These are phyloP conservation scores for Botrytis porri DNA, from an alignment of 2,329 filamentous ascomycete species.

Conservation along the genomic window DNA sequence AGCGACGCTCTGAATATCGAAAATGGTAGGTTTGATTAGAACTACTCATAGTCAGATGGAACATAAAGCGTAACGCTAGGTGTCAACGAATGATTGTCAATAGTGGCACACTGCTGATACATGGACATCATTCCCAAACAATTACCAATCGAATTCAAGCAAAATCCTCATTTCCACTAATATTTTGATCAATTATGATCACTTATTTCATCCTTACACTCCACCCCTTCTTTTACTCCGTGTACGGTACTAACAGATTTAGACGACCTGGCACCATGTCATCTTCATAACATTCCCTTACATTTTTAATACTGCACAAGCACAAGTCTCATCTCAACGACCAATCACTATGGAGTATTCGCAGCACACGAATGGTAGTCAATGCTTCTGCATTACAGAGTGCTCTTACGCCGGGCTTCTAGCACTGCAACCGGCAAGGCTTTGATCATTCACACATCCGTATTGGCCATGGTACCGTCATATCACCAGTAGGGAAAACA, in stretches of 20 bases:
- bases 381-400: conserved; percentile 17
- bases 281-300: conserved; percentile 16
- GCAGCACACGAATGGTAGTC: not conserved
- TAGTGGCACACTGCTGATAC: conserved; percentile 10
- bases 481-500: conserved; percentile 3
- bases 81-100: conserved; percentile 1
- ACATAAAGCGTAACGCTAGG: conserved; percentile 1
- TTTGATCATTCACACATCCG: conserved; percentile 17
- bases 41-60: conserved; percentile 10
- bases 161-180: not conserved
- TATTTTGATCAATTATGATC: conserved; percentile 4
- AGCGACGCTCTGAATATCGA: not conserved
- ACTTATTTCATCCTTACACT: not conserved
- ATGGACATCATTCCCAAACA: not conserved
- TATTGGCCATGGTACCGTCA: conserved; percentile 4
- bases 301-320: not conserved
- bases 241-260: not conserved
- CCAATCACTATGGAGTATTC: conserved; percentile 9
- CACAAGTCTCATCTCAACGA: conserved; percentile 15
- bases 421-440: conserved; percentile 8
- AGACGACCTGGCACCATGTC: conserved; percentile 5
- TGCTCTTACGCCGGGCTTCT: conserved; percentile 14
- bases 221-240: not conserved
- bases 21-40: conserved; percentile 7
- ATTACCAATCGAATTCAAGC: not conserved